Evolutionary conservation across 2,329 filamentous ascomycete species (phyloP).

Genomic region (Cladosporium austrohemisphaericum): DNA sequence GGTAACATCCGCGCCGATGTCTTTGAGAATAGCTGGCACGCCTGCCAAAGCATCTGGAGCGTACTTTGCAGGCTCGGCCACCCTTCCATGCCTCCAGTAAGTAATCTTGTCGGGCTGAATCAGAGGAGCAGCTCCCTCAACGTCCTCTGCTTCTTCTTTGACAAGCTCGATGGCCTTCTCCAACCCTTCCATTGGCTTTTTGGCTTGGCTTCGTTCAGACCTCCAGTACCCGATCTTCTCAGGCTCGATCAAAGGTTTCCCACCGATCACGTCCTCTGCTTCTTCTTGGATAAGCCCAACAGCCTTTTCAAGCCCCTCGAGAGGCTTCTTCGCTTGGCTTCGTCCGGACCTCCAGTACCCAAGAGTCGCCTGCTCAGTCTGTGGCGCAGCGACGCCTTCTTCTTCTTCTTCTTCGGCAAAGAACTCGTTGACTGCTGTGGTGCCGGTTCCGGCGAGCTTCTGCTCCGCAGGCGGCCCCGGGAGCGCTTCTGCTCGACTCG

Average conservation of each 20-base stretch:
- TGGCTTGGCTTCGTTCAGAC: not conserved
- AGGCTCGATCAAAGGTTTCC: not conserved
- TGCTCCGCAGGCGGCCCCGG: constrained; percentile 7
- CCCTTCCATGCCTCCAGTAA: constrained; percentile 5
- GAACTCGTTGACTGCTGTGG: not conserved
- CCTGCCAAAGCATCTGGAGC: not conserved
- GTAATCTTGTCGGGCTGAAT: constrained; percentile 3
- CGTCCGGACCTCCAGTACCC: constrained; percentile 5
- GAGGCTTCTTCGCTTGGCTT: not conserved
- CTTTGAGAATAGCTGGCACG: not conserved
- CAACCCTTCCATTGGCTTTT: not conserved
- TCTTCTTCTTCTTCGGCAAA: not conserved
- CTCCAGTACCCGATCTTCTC: constrained; percentile 10
- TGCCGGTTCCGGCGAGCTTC: constrained; percentile 2
- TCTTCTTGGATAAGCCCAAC: not conserved
- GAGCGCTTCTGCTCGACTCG: constrained; percentile 7
- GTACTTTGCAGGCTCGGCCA: constrained; percentile 3
- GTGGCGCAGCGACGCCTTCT: not conserved
- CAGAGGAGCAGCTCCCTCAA: not conserved
- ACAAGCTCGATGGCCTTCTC: not conserved
- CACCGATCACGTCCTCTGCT: not conserved
- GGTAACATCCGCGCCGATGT: not conserved
- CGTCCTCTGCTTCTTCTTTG: not conserved
- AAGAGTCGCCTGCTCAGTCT: constrained; percentile 6
- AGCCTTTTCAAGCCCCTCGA: not conserved